Conservation (phyloP, 2,329 filamentous ascomycete species). For the Exophiala sp. region DNA sequence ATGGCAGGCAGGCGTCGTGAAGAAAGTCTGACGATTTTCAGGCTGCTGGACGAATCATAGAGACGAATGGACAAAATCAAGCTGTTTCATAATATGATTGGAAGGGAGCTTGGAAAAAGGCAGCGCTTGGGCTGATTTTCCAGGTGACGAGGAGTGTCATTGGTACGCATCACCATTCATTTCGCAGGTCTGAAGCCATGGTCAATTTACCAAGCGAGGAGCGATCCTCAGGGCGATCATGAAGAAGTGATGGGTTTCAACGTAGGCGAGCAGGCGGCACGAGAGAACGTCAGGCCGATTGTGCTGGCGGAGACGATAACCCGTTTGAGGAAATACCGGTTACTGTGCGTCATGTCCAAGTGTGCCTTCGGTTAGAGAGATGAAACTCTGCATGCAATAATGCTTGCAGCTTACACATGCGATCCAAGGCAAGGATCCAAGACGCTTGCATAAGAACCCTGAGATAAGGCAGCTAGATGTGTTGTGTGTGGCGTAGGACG, state of each 20-base stretch:
- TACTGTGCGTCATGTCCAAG: background rate
- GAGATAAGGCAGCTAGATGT: too few relatives aligned
- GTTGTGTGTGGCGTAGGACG: too few relatives aligned
- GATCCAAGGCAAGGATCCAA: too few relatives aligned
- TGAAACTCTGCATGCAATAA: too few relatives aligned
- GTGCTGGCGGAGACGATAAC: conserved; percentile 5
- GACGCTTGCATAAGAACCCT: too few relatives aligned
- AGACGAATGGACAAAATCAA: background rate
- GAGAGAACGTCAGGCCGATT: background rate
- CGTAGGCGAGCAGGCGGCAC: background rate
- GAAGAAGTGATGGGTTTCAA: background rate
- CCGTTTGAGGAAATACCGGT: conserved; percentile 8
- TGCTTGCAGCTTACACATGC: too few relatives aligned
- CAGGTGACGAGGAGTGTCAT: conserved; percentile 1
- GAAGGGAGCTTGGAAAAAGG: conserved; percentile 1
- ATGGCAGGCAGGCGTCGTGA: background rate
- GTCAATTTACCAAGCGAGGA: background rate
- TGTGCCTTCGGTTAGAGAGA: background rate
- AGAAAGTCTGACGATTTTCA: conserved; percentile 6
- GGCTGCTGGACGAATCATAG: conserved; percentile 1
- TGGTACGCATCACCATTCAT: background rate
- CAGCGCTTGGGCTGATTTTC: conserved; percentile 1
- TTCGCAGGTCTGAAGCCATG: background rate
- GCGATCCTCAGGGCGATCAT: background rate
- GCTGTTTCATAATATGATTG: conserved; percentile 2